phyloP scores from a whole-genome alignment of 768 basidiomycete genomes.

The Leccinellum albellum region DNA sequence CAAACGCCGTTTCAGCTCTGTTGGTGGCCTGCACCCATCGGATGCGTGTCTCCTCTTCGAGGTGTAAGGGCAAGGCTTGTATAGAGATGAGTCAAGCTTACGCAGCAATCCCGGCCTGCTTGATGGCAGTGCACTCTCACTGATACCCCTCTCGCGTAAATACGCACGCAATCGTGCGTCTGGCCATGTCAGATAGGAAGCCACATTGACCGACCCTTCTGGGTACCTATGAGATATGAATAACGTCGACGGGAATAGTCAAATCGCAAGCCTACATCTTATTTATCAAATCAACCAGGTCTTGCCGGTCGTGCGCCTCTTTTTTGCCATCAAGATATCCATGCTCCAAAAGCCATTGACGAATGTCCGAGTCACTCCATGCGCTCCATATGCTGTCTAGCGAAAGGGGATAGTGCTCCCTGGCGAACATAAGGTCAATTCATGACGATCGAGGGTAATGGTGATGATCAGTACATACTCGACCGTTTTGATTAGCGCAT shows the following conservation, averaged over 20 bases:
- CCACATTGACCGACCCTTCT: conserved; percentile 41
- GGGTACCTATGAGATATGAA: conserved; percentile 43
- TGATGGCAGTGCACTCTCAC: conserved; percentile 64
- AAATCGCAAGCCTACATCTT: conserved; percentile 48
- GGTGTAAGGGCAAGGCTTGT: not conserved
- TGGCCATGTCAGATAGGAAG: conserved; percentile 83
- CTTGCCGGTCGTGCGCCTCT: conserved; percentile 64
- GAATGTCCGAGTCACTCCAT: conserved; percentile 75
- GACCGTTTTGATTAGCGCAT: conserved; percentile 76
- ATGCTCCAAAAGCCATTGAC: conserved; percentile 69
- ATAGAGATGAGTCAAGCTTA: conserved; percentile 29
- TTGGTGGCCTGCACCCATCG: conserved; percentile 69
- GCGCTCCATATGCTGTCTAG: conserved; percentile 57
- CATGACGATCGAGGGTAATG: too few species aligned
- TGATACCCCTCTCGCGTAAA: conserved; percentile 71
- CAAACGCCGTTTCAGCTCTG: conserved; percentile 54
- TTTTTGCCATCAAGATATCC: conserved; percentile 52
- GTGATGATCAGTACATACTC: conserved; percentile 37
- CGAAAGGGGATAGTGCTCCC: conserved; percentile 65
- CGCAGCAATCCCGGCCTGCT: conserved; percentile 76
- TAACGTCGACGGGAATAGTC: not conserved
- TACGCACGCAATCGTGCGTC: conserved; percentile 91
- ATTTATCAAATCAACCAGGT: conserved; percentile 69
- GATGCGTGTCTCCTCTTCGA: conserved; percentile 69
- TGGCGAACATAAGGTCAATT: conserved; percentile 19